Percentiles rank a stretch among this genome's conserved stretches.
These are phyloP conservation scores for Penicillium cosmopolitanum DNA, from an alignment of 495 filamentous ascomycete genomes.

Conservation along the genomic window DNA sequence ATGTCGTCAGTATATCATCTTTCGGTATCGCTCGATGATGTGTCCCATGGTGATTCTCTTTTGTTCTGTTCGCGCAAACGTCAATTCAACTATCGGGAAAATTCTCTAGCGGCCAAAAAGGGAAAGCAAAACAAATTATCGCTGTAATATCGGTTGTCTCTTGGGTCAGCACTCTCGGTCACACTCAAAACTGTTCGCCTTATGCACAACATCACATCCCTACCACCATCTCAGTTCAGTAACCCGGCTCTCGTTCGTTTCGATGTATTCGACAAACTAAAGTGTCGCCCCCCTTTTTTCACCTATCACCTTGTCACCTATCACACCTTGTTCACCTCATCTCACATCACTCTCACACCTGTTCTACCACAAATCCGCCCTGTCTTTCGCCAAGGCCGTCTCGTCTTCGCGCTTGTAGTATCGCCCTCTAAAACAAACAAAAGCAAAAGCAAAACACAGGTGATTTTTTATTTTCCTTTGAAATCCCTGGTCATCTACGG, in stretches of 20 bases:
- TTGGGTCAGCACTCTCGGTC: conserved; percentile 50
- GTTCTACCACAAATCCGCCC: not conserved
- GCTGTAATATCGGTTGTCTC: conserved; percentile 57
- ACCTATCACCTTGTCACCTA: conserved; percentile 2
- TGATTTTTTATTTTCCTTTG: not conserved
- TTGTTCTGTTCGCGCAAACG: conserved; percentile 42
- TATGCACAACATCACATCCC: conserved; percentile 39
- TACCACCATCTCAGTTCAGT: conserved; percentile 25
- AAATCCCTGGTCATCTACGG: conserved; percentile 3
- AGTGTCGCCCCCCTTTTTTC: conserved; percentile 24
- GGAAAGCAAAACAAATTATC: conserved; percentile 47
- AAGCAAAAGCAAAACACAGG: not conserved
- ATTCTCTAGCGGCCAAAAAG: conserved; percentile 44
- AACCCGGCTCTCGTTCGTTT: conserved; percentile 39
- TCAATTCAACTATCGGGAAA: conserved; percentile 39
- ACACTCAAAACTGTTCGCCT: conserved; percentile 40
- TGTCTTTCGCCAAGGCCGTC: conserved; percentile 32
- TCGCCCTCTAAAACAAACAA: conserved; percentile 18
- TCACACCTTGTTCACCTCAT: conserved; percentile 10
- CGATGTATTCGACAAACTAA: conserved; percentile 48
- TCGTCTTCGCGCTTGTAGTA: conserved; percentile 48
- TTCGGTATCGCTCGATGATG: conserved; percentile 46
- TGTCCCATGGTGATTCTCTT: conserved; percentile 35
- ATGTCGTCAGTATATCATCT: conserved; percentile 33
- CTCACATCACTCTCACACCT: not conserved